Evolutionary conservation across 2,329 filamentous ascomycete genomes (phyloP).

Genomic region (Clonostachys chloroleuca): DNA sequence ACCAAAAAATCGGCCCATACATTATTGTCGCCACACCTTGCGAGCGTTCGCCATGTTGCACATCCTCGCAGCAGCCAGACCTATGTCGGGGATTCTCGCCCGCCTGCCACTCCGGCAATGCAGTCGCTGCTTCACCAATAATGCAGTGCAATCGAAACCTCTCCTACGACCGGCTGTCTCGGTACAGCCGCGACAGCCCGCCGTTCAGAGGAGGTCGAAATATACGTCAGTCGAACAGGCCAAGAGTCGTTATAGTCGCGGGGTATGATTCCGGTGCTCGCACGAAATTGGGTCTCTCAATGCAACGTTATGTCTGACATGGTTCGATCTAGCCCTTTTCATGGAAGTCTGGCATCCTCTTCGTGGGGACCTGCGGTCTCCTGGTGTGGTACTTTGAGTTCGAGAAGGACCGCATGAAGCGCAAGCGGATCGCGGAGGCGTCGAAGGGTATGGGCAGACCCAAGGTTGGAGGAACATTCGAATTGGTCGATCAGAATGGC

Average conservation of each 20-base stretch:
- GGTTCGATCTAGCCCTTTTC: constrained; percentile 70
- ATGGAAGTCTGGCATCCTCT: constrained; percentile 83
- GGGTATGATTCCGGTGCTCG: constrained; percentile 30
- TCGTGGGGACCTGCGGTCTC: constrained; percentile 71
- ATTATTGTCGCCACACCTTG: too few species aligned
- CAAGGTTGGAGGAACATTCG: constrained; percentile 87
- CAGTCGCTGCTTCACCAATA: constrained; percentile 34
- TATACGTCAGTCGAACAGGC: constrained; percentile 55
- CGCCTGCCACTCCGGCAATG: constrained; percentile 28
- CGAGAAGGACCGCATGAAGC: constrained; percentile 88
- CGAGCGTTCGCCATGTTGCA: too few species aligned
- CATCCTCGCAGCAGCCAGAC: too few species aligned
- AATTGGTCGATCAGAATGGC: constrained; percentile 77
- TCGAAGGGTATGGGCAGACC: constrained; percentile 90
- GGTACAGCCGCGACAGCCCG: constrained; percentile 23
- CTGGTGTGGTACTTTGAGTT: constrained; percentile 88
- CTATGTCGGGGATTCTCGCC: constrained; percentile 8
- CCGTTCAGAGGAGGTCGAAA: constrained; percentile 31
- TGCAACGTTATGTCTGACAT: constrained; percentile 3
- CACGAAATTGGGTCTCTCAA: neutral
- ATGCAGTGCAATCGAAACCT: constrained; percentile 21
- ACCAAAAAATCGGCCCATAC: too few species aligned
- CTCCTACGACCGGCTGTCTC: constrained; percentile 25
- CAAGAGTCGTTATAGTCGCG: constrained; percentile 52
- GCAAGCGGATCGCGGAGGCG: constrained; percentile 83